Evolutionary conservation across 495 filamentous ascomycete species (phyloP).

Genomic region (Hypoxylon cercidicola): DNA sequence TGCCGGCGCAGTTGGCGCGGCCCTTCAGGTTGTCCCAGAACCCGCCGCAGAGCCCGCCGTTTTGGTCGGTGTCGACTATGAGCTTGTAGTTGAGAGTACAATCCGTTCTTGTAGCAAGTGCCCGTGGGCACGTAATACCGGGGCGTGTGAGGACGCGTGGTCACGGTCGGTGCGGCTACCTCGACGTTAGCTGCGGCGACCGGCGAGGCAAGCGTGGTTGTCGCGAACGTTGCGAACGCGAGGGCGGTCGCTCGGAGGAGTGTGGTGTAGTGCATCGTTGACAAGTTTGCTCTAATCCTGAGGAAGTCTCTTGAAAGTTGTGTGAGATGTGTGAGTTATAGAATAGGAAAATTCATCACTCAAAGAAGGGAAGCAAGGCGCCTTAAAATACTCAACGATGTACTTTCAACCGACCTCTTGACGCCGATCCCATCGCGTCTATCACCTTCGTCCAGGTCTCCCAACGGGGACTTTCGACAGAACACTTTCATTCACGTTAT

Average conservation of each 20-base stretch:
- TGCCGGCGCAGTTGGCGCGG: constrained; percentile 12
- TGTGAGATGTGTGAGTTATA: too few species aligned
- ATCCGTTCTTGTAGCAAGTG: not conserved
- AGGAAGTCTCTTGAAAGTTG: too few species aligned
- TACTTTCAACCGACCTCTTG: too few species aligned
- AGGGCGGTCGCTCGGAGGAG: not conserved
- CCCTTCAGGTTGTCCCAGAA: constrained; percentile 17
- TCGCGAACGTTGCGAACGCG: not conserved
- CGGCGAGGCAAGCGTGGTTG: not conserved
- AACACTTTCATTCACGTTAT: not conserved
- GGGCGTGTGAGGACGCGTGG: not conserved
- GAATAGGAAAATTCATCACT: too few species aligned
- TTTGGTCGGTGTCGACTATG: not conserved
- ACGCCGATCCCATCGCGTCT: not conserved
- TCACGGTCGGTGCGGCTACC: too few species aligned
- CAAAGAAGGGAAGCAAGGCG: too few species aligned
- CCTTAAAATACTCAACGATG: too few species aligned
- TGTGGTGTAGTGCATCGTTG: not conserved
- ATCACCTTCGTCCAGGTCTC: not conserved
- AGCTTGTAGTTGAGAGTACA: not conserved
- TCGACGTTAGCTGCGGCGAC: not conserved
- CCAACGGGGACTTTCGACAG: not conserved
- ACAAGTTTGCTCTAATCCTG: not conserved
- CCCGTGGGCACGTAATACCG: not conserved
- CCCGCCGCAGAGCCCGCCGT: constrained; percentile 13